These are phyloP conservation scores for Komagataella mondaviorum DNA, from an alignment of 805 yeast genomes.

Conservation along the genomic window DNA sequence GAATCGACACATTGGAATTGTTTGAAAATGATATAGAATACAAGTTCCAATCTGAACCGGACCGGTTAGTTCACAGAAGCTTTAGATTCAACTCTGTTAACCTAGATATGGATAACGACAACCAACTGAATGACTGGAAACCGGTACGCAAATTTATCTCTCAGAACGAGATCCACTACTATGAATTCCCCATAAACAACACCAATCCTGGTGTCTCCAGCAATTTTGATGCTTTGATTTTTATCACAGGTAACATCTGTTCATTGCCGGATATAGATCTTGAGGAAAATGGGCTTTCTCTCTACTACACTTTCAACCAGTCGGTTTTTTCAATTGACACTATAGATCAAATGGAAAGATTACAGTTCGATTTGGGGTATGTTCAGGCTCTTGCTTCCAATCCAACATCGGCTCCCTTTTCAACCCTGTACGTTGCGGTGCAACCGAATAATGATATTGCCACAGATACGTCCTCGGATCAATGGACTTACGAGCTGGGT, in stretches of 20 bases:
- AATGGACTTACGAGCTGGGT: slow-evolving; percentile 57
- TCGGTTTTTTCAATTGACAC: slow-evolving; percentile 6
- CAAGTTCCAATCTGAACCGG: neutral
- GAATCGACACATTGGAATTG: neutral
- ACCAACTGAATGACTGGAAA: slow-evolving; percentile 8
- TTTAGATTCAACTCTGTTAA: neutral
- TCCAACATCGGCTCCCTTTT: slow-evolving; percentile 4
- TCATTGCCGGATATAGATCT: slow-evolving; percentile 10
- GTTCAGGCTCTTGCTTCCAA: slow-evolving; percentile 10
- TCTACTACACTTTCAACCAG: slow-evolving; percentile 14
- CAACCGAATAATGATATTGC: slow-evolving; percentile 9
- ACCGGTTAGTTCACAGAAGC: neutral
- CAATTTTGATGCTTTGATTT: slow-evolving; percentile 31
- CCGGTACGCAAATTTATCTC: slow-evolving; percentile 13
- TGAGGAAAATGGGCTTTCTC: slow-evolving; percentile 10
- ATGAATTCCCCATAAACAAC: slow-evolving; percentile 29
- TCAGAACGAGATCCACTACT: slow-evolving; percentile 25
- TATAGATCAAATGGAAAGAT: slow-evolving; percentile 4
- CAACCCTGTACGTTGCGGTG: slow-evolving; percentile 10
- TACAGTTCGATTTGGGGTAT: slow-evolving; percentile 13
- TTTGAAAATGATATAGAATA: neutral
- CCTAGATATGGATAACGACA: neutral
- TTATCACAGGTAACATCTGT: slow-evolving; percentile 38
- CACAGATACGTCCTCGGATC: slow-evolving; percentile 7
- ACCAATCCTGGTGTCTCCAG: slow-evolving; percentile 27